Evolutionary conservation across 2,329 filamentous ascomycete species (phyloP).

Genomic region (Cercospora sp.): DNA sequence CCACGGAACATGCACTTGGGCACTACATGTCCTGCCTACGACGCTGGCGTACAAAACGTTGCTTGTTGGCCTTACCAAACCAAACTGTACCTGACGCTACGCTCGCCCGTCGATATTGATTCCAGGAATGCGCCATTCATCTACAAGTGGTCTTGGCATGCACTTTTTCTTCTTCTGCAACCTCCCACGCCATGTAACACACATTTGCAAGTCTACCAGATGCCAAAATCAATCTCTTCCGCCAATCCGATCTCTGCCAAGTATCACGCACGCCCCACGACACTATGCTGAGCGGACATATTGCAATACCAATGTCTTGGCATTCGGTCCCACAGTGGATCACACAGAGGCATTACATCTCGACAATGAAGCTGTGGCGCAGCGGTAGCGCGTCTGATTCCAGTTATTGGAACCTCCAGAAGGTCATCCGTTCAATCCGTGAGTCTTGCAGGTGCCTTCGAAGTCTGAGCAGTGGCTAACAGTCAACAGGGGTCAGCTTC

Average conservation of each 20-base stretch:
- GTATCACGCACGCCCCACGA: not conserved
- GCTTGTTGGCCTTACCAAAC: not conserved
- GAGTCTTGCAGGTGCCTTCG: not conserved
- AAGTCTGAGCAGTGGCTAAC: not conserved
- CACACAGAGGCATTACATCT: not conserved
- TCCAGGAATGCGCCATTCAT: not conserved
- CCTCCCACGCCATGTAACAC: not conserved
- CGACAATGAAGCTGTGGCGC: conserved; percentile 14
- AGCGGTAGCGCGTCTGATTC: conserved; percentile 27
- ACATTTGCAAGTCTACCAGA: not conserved
- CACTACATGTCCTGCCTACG: not conserved
- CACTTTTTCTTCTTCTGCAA: not conserved
- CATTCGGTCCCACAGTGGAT: not conserved
- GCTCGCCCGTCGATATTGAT: not conserved
- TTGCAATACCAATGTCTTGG: not conserved
- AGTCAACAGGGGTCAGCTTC: conserved; percentile 20
- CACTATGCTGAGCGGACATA: not conserved
- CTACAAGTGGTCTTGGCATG: not conserved
- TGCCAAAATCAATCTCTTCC: not conserved
- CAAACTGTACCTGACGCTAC: not conserved
- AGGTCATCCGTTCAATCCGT: conserved; percentile 29
- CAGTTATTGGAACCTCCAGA: conserved; percentile 26
- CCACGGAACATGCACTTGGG: too few species aligned
- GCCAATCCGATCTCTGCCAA: not conserved
- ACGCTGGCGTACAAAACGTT: not conserved